Base-by-base conservation (phyloP, 805 yeast genomes). In the Metschnikowia rubicola region DNA sequence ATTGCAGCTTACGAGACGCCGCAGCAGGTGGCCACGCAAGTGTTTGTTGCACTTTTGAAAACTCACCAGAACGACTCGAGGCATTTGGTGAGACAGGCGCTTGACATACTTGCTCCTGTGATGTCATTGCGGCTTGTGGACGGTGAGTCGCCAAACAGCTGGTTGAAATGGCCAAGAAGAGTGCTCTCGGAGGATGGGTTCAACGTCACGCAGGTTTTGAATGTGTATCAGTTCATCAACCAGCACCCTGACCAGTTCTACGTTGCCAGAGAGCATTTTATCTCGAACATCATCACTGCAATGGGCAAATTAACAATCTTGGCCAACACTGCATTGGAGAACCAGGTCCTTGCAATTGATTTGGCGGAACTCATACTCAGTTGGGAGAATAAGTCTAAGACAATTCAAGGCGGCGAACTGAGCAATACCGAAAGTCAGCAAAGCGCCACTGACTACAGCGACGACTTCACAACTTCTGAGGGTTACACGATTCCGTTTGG, bases 111-210 rank as follows among this genome's bases (percentile, higher is more conserved):
- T 15, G 97, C 97, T 0, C 96, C 97, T 0, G 94, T 86, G 0
- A 76, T 92, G 74, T 82, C 87, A 2, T 75, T 76, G 46, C 73
- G 95, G 43, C 78, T 86, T 66, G 71, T 71, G 1, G 71, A 73
- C 19, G 70, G 69, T 8, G 88, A 81, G 0, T 71, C 79, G 6
- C 77, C 81, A 8, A 70, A 76, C 50, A 74, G 73, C 44, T 94
- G 98, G 98, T 78, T 94, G 43, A 91, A 88, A 55, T 90, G 96
- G 91, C 96, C 97, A 0, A 82, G 97, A 54, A 77, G 97, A 43
- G 94, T 92, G 2, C 73, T 94, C 11, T 83, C 91, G 2, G 98
- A 95, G 61, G 96, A 90, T 59, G 92, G 94, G 0, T 86, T 84
- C 61, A 89, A 82, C 58, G 90, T 89, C 3, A 80, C 84, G 2